Evolutionary conservation across 2,329 filamentous ascomycete genomes (phyloP).

Genomic region (Paracoccidioides brasiliensis): DNA sequence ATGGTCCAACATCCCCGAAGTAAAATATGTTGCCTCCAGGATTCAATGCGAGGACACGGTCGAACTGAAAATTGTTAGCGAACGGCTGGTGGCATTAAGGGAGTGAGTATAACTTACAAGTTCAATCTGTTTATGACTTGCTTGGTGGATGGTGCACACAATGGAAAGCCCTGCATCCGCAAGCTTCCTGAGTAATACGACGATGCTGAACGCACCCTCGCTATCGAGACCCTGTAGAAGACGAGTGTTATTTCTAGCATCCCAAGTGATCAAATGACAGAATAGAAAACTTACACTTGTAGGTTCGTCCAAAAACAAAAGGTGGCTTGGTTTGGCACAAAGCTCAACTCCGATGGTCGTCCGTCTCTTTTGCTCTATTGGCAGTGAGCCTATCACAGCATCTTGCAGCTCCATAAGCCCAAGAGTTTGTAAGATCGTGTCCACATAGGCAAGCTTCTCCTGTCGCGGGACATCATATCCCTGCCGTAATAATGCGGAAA

Average conservation of each 20-base stretch:
- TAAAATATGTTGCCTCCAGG: slow-evolving; percentile 54
- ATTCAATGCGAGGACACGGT: slow-evolving; percentile 54
- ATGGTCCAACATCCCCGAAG: slow-evolving; percentile 53
- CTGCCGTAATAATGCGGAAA: slow-evolving; percentile 50
- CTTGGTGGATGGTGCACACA: slow-evolving; percentile 57
- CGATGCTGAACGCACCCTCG: slow-evolving; percentile 50
- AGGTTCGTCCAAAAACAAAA: slow-evolving; percentile 56
- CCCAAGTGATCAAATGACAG: neutral
- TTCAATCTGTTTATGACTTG: slow-evolving; percentile 48
- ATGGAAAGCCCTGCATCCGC: slow-evolving; percentile 50
- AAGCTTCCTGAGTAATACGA: slow-evolving; percentile 50
- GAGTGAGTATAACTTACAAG: slow-evolving; percentile 10
- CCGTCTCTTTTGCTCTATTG: slow-evolving; percentile 53
- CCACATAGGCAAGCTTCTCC: slow-evolving; percentile 50
- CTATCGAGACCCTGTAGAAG: slow-evolving; percentile 46
- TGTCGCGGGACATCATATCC: slow-evolving; percentile 33
- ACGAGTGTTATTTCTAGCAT: slow-evolving; percentile 10
- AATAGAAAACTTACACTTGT: slow-evolving; percentile 39
- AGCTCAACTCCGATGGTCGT: slow-evolving; percentile 58
- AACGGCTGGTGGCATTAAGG: neutral
- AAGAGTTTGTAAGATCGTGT: slow-evolving; percentile 47
- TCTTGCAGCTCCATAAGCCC: slow-evolving; percentile 49
- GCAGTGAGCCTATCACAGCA: slow-evolving; percentile 46
- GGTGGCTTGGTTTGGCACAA: slow-evolving; percentile 49
- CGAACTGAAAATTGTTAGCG: slow-evolving; percentile 40